These are phyloP conservation scores for Fusarium bactridioides DNA, from an alignment of 2,329 filamentous ascomycete species.

Conservation along the genomic window DNA sequence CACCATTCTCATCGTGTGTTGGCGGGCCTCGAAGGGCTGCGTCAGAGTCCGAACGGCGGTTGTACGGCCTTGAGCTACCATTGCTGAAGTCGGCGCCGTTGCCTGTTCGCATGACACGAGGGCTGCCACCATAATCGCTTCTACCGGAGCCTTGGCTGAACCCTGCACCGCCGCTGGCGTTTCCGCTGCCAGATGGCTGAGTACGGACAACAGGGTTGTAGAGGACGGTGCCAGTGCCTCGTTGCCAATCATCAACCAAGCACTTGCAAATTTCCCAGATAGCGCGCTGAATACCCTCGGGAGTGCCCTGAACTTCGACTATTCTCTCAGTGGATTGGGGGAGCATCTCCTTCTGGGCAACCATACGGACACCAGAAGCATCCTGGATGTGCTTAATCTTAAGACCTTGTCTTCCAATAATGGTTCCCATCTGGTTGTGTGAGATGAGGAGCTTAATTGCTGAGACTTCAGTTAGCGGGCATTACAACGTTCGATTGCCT, in stretches of 20 bases:
- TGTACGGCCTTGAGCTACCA: conserved; percentile 69
- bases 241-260: conserved; percentile 96
- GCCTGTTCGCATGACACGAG: conserved; percentile 90
- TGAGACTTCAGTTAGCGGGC: conserved; percentile 50
- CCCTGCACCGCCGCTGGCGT: conserved; percentile 49
- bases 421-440: conserved; percentile 99
- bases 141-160: conserved; percentile 53
- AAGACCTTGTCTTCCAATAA: conserved; percentile 93
- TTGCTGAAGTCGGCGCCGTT: conserved; percentile 99
- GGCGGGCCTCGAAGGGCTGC: conserved; percentile 81
- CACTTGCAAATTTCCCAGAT: conserved; percentile 99
- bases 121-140: conserved; percentile 64
- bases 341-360: conserved; percentile 99
- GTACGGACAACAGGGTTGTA: conserved; percentile 97
- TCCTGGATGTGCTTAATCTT: conserved; percentile 99
- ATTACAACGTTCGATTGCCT: neutral
- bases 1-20: conserved; percentile 92
- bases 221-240: conserved; percentile 93
- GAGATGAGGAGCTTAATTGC: conserved; percentile 98
- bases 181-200: conserved; percentile 64
- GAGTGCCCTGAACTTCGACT: conserved; percentile 94
- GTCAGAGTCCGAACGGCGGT: conserved; percentile 84
- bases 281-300: conserved; percentile 93
- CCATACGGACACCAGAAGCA: conserved; percentile 95
- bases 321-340: conserved; percentile 98